These are phyloP conservation scores for Gracilaria gracilis DNA, from an alignment of 23 red algal genomes.

Conservation along the genomic window DNA sequence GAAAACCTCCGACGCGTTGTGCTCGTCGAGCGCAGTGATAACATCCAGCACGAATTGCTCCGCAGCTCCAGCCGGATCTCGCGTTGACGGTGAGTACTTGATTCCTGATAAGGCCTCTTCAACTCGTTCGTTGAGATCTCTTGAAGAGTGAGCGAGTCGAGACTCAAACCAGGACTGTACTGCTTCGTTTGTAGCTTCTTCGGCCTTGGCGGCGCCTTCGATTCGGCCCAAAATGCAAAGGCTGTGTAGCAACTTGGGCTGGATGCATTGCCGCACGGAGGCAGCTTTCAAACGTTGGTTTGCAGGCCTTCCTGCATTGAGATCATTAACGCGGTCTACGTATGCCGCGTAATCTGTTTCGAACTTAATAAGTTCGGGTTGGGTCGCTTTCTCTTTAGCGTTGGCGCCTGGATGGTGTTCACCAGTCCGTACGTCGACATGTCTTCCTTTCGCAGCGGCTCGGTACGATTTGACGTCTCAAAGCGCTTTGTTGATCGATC, in stretches of 20 bases:
- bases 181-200: background rate
- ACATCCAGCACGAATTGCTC: constrained; percentile 46
- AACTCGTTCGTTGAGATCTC: background rate
- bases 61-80: background rate
- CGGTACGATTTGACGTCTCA: background rate
- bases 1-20: too few species aligned
- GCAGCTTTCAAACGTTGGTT: background rate
- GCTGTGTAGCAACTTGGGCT: constrained; percentile 12
- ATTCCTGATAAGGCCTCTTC: background rate
- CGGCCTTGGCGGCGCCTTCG: background rate
- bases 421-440: background rate
- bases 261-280: background rate
- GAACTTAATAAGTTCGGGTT: background rate
- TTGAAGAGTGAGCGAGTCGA: background rate
- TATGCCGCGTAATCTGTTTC: background rate
- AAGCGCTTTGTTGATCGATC: too few species aligned
- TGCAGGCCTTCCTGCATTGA: background rate
- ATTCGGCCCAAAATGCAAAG: constrained; percentile 44
- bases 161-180: constrained; percentile 16
- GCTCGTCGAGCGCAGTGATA: constrained; percentile 39
- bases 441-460: background rate
- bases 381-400: background rate
- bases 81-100: background rate
- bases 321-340: background rate
- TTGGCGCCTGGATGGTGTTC: background rate